Percentiles rank a stretch among this genome's conserved stretches.
Conservation (phyloP, 768 basidiomycete genomes). For the Rhodocollybia butyracea region DNA sequence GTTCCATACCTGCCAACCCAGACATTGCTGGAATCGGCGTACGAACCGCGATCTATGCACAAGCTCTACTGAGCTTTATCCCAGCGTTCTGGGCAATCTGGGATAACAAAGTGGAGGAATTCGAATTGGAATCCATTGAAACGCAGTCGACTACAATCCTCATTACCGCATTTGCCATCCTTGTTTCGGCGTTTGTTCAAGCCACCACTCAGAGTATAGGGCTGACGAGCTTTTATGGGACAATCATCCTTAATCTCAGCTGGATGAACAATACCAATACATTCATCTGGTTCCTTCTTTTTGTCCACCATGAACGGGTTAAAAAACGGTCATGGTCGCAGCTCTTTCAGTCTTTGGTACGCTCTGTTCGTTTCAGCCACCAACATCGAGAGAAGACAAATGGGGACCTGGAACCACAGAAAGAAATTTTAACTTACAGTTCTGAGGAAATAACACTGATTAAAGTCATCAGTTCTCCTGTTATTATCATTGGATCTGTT, state of each 20-base stretch:
- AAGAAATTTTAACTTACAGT: neutral
- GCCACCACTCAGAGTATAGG: neutral
- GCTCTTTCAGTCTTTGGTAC: neutral
- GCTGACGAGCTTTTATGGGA: constrained; percentile 4
- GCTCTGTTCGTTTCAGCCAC: too few species aligned
- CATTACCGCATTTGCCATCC: constrained; percentile 12
- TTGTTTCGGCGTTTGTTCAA: constrained; percentile 11
- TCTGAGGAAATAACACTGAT: neutral
- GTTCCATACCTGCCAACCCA: too few species aligned
- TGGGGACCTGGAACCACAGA: neutral
- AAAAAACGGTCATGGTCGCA: neutral
- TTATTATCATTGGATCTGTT: constrained; percentile 15
- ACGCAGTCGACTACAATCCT: constrained; percentile 6
- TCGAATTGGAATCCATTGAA: constrained; percentile 2
- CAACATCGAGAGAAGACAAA: neutral
- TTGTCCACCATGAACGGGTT: neutral
- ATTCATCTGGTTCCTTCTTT: constrained; percentile 5
- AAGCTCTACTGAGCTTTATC: constrained; percentile 10
- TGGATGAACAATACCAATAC: constrained; percentile 12
- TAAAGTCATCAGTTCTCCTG: neutral
- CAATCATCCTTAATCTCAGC: constrained; percentile 10
- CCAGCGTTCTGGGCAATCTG: neutral
- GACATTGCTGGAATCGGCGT: constrained; percentile 15
- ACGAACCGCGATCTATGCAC: constrained; percentile 10
- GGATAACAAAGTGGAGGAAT: constrained; percentile 4